Evolutionary conservation across 257 asterid genomes (phyloP).

Genomic region (Solanum arcanum): DNA sequence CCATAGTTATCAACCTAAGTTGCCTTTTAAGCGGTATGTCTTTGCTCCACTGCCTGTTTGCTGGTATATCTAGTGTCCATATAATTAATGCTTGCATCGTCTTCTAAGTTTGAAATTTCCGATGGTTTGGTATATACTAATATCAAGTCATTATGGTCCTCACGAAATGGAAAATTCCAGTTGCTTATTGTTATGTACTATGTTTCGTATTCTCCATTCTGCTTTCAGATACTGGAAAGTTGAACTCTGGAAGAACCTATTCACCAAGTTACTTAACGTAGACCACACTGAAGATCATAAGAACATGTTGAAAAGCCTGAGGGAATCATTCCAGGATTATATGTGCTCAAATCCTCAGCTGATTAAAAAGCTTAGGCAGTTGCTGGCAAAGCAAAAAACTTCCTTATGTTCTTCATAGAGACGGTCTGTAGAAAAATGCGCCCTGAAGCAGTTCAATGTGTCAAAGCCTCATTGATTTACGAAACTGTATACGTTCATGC

Average conservation of each 20-base stretch:
- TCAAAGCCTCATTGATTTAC: not conserved
- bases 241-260: slow-evolving; percentile 69
- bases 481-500: not conserved
- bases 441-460: not conserved
- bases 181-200: not conserved
- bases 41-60: not conserved
- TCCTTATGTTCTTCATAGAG: slow-evolving; percentile 61
- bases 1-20: slow-evolving; percentile 56
- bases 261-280: slow-evolving; percentile 49
- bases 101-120: not conserved
- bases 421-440: not conserved
- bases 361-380: slow-evolving; percentile 55
- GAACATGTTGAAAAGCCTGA: slow-evolving; percentile 36
- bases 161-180: not conserved
- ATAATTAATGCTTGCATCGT: not conserved
- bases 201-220: not conserved
- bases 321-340: slow-evolving; percentile 64
- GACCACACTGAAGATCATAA: slow-evolving; percentile 51
- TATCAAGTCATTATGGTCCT: not conserved
- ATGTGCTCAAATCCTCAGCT: slow-evolving; percentile 66
- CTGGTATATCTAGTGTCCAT: not conserved
- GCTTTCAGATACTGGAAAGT: slow-evolving; percentile 67
- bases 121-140: not conserved
- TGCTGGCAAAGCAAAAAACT: slow-evolving; percentile 57
- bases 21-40: slow-evolving; percentile 55